Conservation (phyloP, 176 grass and related monocot species). For the Triticum turgidum region DNA sequence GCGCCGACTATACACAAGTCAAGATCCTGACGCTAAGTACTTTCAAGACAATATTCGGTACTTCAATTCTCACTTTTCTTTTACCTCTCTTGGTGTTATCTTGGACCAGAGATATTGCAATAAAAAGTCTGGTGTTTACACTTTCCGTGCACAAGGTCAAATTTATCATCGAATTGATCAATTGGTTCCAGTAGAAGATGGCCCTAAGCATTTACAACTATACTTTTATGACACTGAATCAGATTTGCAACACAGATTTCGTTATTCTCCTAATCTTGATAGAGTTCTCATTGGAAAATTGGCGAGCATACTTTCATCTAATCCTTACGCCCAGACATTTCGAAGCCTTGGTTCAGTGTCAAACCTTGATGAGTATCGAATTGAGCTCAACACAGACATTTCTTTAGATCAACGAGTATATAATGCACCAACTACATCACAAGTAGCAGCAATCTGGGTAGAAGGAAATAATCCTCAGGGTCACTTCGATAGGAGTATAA, state of each 20-base stretch:
- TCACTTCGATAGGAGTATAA: neutral
- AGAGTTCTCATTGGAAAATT: neutral
- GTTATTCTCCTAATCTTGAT: neutral
- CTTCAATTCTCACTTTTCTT: no score
- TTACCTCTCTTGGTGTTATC: no score
- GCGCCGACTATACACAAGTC: neutral
- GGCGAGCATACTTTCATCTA: neutral
- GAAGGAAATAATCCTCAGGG: neutral
- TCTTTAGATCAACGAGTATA: neutral
- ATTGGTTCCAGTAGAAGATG: no score
- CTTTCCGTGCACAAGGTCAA: no score
- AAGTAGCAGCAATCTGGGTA: neutral
- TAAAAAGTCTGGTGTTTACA: no score
- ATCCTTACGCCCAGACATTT: neutral
- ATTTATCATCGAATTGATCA: no score
- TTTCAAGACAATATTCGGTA: no score
- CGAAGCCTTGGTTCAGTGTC: neutral
- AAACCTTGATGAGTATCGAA: neutral
- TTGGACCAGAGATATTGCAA: no score
- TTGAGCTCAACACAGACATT: neutral
- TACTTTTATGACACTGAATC: no score
- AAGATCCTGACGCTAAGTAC: neutral
- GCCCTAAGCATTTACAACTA: no score
- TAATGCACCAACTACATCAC: neutral
- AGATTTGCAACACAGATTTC: no score